Percentiles rank a stretch among this genome's conserved stretches.
Conservation (phyloP, 345 rosid species). For the Gossypium anomalum region DNA sequence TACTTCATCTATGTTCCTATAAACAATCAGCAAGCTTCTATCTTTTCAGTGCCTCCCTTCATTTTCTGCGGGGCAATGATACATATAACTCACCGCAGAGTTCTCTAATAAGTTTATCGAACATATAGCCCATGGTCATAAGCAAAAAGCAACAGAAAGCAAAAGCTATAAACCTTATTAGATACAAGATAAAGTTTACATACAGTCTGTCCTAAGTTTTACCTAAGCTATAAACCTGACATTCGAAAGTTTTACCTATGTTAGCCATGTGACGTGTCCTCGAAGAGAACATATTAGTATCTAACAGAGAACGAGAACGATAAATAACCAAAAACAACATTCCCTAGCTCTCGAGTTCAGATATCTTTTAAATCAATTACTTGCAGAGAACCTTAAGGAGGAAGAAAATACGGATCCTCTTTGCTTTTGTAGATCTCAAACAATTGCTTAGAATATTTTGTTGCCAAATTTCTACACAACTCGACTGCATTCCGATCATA, state of each 20-base stretch:
- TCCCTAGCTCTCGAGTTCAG: neutral
- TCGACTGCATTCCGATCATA: conserved; percentile 35
- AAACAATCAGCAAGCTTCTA: too few relatives aligned
- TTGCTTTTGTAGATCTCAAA: conserved; percentile 58
- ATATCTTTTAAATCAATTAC: neutral
- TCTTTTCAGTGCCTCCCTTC: too few relatives aligned
- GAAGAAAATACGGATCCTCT: conserved; percentile 56
- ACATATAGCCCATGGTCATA: neutral
- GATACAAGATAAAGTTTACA: neutral
- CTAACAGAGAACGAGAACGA: neutral
- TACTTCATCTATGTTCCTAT: too few relatives aligned
- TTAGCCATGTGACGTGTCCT: neutral
- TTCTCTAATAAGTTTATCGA: too few relatives aligned
- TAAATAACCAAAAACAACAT: neutral
- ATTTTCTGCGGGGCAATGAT: too few relatives aligned
- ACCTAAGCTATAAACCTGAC: neutral
- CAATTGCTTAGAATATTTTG: conserved; percentile 58
- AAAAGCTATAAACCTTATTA: neutral
- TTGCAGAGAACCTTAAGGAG: neutral
- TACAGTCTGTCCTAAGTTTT: neutral
- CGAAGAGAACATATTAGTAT: neutral
- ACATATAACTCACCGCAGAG: too few relatives aligned
- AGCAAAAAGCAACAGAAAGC: neutral
- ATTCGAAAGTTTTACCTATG: neutral
- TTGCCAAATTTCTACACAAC: conserved; percentile 46